phyloP scores from a whole-genome alignment of 2,329 filamentous ascomycete species.

The Cytospora leucostoma region DNA sequence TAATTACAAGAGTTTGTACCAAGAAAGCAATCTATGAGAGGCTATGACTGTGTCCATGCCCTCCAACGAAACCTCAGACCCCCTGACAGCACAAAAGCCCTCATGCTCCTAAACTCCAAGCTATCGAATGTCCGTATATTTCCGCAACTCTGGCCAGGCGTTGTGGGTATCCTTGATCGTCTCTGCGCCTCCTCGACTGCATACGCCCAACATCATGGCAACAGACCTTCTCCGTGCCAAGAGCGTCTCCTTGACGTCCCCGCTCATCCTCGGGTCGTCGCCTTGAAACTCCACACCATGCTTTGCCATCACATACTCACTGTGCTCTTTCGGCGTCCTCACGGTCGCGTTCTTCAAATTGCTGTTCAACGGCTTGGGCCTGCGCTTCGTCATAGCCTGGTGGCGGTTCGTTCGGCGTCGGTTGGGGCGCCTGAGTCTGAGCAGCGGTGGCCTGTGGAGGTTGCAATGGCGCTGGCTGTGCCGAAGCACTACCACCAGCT shows the following conservation, averaged over 20 bases:
- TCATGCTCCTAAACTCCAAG: conserved; percentile 20
- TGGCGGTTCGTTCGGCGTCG: conserved; percentile 71
- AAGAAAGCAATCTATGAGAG: neutral
- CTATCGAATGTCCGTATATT: conserved; percentile 10
- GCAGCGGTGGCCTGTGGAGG: conserved; percentile 31
- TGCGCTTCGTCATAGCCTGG: conserved; percentile 93
- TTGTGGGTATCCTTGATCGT: conserved; percentile 18
- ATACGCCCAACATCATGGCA: neutral
- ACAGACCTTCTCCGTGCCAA: neutral
- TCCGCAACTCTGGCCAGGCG: conserved; percentile 1
- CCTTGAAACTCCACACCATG: neutral
- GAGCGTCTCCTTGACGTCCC: neutral
- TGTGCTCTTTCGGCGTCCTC: conserved; percentile 67
- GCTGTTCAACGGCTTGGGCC: conserved; percentile 61
- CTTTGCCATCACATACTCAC: conserved; percentile 30
- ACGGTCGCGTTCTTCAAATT: conserved; percentile 69
- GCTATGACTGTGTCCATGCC: neutral
- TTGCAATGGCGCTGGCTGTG: conserved; percentile 31
- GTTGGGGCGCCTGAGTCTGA: conserved; percentile 35
- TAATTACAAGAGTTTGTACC: neutral
- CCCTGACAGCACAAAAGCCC: conserved; percentile 4
- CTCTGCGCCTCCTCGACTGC: neutral
- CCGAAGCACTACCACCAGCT: conserved; percentile 31
- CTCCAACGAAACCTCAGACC: neutral
- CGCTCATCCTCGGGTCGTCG: neutral